Conservation (phyloP, 2,329 filamentous ascomycete genomes). For the Penicillium sp. region DNA sequence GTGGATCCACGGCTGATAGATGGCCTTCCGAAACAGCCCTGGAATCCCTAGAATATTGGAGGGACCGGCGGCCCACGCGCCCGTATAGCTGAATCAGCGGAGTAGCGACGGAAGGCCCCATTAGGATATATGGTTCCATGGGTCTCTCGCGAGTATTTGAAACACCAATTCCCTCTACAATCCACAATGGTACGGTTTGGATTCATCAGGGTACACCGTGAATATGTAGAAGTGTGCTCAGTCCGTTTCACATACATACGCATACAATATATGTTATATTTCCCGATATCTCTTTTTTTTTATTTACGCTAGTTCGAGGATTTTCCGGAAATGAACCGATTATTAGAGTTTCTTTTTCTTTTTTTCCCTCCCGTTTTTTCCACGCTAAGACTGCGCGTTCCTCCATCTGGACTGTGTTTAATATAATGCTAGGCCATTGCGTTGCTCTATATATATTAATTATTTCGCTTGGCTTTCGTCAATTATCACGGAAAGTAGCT, state of each 20-base stretch:
- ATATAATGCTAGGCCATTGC: conserved; percentile 5
- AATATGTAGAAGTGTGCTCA: conserved; percentile 1
- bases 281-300: not conserved
- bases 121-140: not conserved
- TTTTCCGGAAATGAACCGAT: conserved; percentile 4
- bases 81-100: not conserved
- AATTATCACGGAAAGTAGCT: not conserved
- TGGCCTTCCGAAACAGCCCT: not conserved
- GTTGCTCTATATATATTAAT: not conserved
- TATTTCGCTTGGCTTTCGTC: not conserved
- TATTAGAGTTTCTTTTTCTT: conserved; percentile 7
- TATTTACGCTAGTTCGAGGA: not conserved
- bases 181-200: not conserved
- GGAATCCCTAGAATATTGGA: too few relatives aligned
- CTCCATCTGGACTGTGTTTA: conserved; percentile 2
- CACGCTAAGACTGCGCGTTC: conserved; percentile 7
- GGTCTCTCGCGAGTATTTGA: not conserved
- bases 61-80: not conserved
- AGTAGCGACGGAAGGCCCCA: not conserved
- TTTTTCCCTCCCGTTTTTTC: not conserved
- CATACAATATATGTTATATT: not conserved
- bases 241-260: conserved; percentile 10
- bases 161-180: not conserved
- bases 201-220: not conserved
- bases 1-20: conserved; percentile 12